Evolutionary conservation across 2,329 filamentous ascomycete species (phyloP).

Genomic region (Apiospora koreana): DNA sequence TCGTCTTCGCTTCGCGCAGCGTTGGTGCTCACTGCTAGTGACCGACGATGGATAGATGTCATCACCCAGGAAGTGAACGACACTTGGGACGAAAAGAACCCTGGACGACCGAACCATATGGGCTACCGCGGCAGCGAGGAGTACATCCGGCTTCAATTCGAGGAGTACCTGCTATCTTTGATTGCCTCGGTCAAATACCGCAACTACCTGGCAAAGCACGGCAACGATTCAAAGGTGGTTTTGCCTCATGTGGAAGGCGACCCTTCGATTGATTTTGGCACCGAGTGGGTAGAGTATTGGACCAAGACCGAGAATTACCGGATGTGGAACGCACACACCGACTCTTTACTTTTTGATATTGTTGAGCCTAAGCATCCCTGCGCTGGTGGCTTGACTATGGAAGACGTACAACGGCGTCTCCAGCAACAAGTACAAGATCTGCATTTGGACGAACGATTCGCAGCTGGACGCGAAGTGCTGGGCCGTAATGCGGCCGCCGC

Average conservation of each 20-base stretch:
- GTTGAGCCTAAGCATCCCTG: constrained; percentile 92
- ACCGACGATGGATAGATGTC: constrained; percentile 95
- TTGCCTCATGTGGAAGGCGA: constrained; percentile 76
- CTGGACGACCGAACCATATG: constrained; percentile 86
- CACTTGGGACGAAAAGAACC: constrained; percentile 94
- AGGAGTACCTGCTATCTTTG: constrained; percentile 90
- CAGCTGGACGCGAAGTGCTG: constrained; percentile 79
- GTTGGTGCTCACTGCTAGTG: constrained; percentile 77
- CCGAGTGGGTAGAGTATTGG: constrained; percentile 88
- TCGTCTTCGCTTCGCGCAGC: constrained; percentile 77
- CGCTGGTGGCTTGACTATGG: constrained; percentile 87
- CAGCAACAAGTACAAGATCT: constrained; percentile 91
- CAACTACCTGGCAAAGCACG: constrained; percentile 59
- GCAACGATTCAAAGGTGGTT: constrained; percentile 59
- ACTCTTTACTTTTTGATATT: constrained; percentile 90
- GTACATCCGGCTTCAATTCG: constrained; percentile 95
- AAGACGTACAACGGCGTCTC: constrained; percentile 88
- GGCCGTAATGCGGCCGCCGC: constrained; percentile 89
- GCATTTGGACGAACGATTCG: constrained; percentile 88
- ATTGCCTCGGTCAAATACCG: constrained; percentile 90
- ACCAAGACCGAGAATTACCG: constrained; percentile 85
- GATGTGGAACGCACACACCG: constrained; percentile 79
- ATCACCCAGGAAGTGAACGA: constrained; percentile 91
- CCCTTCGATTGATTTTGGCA: constrained; percentile 79
- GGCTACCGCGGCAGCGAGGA: constrained; percentile 96